Base-by-base conservation (phyloP, 768 basidiomycete species). In the Mycena venus region DNA sequence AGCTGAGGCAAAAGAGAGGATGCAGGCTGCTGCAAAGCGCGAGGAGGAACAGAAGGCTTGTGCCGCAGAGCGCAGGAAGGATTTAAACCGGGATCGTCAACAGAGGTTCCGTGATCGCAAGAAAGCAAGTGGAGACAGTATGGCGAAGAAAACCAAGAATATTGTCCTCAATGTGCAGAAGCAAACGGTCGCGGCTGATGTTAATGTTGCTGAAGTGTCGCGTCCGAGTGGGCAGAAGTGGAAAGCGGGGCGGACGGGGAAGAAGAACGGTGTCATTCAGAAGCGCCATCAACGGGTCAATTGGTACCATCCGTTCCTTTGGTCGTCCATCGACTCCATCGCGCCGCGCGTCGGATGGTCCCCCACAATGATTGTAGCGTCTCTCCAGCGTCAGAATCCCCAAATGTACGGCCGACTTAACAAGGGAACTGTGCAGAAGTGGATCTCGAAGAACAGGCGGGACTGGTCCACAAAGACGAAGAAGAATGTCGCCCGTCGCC, bases 281-380 rank as follows among this genome's bases (percentile, higher is more conserved):
- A 51, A 47, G 3, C 23, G 60, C 1, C 70, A 67, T 17, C 1
- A 29, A 21, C 61, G 72, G 5, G 70, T 74, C 0, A 79, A 78
- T 40, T 78, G 79, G 79, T 79, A 58, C 36, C 75, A 79, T 51
- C 79, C 79, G 1, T 75, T 78, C 59, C 65, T 79, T 19, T 79
- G n/a, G 21, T 4, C n/a, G 8, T 12, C 36, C 11, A 79, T 79
- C 34, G 60, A 60, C 21, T 10, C 31, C 1, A 31, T 58, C 1
- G 55, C 55, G 6, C 66, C 53, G 11, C 29, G 29, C 11, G 67
- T 68, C n/a, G 53, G 27, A 23, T 68, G 67, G 67, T 58, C 67
- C 12, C 67, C 56, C 0, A n/a, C 19, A 0, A 21, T 59, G 67
- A 34, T 59, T 8, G 67, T 59, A 0, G 3, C 15, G 6, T 3